A percentile compares a stretch with the other conserved stretches of the same genome.
phyloP scores from a whole-genome alignment of 768 basidiomycete genomes.

The Hemileccinum impolitum region DNA sequence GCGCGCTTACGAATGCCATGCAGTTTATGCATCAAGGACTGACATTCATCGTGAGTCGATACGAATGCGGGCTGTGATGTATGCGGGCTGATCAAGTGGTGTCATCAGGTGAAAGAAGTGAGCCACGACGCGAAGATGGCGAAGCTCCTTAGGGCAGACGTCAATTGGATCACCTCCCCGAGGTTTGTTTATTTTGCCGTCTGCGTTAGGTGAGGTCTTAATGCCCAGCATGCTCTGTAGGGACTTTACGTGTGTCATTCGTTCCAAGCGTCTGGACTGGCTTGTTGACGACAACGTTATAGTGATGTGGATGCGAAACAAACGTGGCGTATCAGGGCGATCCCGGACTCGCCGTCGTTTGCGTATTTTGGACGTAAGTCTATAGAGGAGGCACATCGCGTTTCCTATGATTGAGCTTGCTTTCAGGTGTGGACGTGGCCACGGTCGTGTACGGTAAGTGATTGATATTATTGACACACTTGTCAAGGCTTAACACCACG shows the following conservation, averaged over 20 bases:
- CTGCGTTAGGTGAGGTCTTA: background rate
- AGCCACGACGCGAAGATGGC: slow-evolving; percentile 77
- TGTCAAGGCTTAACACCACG: background rate
- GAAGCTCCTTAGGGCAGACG: slow-evolving; percentile 66
- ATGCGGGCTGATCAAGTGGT: slow-evolving; percentile 1
- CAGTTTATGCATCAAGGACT: slow-evolving; percentile 88
- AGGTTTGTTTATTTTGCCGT: slow-evolving; percentile 37
- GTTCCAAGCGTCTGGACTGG: background rate
- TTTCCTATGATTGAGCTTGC: background rate
- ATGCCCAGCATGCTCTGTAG: slow-evolving; percentile 31
- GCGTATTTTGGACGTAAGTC: slow-evolving; percentile 73
- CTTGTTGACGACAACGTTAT: slow-evolving; percentile 5
- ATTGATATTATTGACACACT: background rate
- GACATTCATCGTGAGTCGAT: slow-evolving; percentile 62
- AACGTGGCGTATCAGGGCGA: slow-evolving; percentile 68
- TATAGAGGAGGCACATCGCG: background rate
- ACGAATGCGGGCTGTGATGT: background rate
- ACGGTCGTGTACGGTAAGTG: slow-evolving; percentile 74
- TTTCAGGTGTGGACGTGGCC: slow-evolving; percentile 55
- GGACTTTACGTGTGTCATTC: slow-evolving; percentile 64
- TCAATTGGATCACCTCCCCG: slow-evolving; percentile 80
- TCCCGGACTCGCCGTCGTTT: slow-evolving; percentile 50
- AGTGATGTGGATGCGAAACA: slow-evolving; percentile 78
- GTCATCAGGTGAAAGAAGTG: slow-evolving; percentile 66
- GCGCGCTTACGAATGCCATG: slow-evolving; percentile 1